Conservation (phyloP, 2,329 filamentous ascomycete genomes). For the Cercospora beticola region DNA sequence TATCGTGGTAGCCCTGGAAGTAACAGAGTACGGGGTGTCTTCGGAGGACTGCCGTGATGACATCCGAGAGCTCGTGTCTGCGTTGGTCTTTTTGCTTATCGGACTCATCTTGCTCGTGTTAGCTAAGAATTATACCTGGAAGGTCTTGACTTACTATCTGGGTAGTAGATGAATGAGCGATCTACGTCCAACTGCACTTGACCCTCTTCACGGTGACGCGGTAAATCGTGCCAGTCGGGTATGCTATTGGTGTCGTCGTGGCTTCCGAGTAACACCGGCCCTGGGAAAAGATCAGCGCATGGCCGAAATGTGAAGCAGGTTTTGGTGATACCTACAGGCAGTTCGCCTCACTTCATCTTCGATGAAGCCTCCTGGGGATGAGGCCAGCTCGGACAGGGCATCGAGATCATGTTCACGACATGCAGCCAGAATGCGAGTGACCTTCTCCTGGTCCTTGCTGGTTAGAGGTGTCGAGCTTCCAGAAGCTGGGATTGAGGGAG, state of each 20-base stretch:
- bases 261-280: conserved; percentile 59
- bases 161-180: conserved; percentile 97
- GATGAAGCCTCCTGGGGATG: conserved; percentile 47
- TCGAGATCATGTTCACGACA: conserved; percentile 43
- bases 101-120: conserved; percentile 57
- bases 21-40: conserved; percentile 83
- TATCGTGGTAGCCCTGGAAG: conserved; percentile 98
- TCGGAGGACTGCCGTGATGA: conserved; percentile 80
- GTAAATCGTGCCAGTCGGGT: conserved; percentile 60
- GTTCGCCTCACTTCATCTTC: conserved; percentile 61
- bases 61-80: conserved; percentile 72
- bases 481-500: neutral
- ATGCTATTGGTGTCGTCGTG: conserved; percentile 22
- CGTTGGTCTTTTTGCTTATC: conserved; percentile 66
- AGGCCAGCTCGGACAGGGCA: conserved; percentile 45
- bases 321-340: conserved; percentile 61
- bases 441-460: conserved; percentile 18
- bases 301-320: neutral
- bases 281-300: conserved; percentile 41
- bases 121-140: neutral
- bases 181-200: conserved; percentile 92
- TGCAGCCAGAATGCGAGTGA: conserved; percentile 41
- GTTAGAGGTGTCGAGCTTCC: neutral
- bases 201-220: conserved; percentile 79
- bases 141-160: conserved; percentile 60